phyloP scores from a whole-genome alignment of 1,284 basidiomycete genomes.

The Naganishia sp. region DNA sequence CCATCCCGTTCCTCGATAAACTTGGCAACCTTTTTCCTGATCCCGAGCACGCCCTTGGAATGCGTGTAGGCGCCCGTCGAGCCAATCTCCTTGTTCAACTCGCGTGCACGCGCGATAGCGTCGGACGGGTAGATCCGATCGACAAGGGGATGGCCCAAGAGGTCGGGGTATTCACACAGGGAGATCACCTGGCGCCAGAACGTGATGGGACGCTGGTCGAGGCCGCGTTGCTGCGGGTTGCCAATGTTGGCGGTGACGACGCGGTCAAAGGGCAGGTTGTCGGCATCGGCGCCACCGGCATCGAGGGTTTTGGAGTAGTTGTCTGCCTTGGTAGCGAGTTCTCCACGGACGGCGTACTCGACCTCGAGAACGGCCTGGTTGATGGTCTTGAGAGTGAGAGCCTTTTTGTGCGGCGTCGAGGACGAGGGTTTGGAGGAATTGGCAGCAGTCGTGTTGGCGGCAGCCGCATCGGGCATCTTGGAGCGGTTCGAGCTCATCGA shows the following conservation, averaged over 20 bases:
- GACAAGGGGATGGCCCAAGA: conserved; percentile 72
- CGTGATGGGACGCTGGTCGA: conserved; percentile 91
- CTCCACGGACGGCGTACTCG: conserved; percentile 95
- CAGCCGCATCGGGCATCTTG: conserved; percentile 24
- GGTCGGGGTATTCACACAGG: conserved; percentile 85
- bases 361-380: conserved; percentile 86
- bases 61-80: conserved; percentile 95
- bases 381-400: conserved; percentile 50
- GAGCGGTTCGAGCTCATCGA: conserved; percentile 23
- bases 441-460: conserved; percentile 18
- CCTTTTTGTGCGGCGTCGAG: conserved; percentile 3
- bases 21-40: conserved; percentile 83
- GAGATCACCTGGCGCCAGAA: conserved; percentile 78
- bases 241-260: conserved; percentile 97
- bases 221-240: conserved; percentile 92
- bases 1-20: conserved; percentile 91
- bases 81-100: conserved; percentile 82
- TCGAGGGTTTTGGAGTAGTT: conserved; percentile 70
- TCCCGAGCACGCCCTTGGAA: conserved; percentile 86
- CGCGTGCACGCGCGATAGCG: conserved; percentile 77
- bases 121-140: conserved; percentile 78
- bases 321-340: conserved; percentile 93
- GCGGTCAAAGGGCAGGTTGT: conserved; percentile 74
- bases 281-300: conserved; percentile 55
- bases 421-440: conserved; percentile 4